Percentiles rank a stretch among this genome's conserved stretches.
phyloP scores from a whole-genome alignment of 306 rosid genomes.

The Luffa aegyptiaca region DNA sequence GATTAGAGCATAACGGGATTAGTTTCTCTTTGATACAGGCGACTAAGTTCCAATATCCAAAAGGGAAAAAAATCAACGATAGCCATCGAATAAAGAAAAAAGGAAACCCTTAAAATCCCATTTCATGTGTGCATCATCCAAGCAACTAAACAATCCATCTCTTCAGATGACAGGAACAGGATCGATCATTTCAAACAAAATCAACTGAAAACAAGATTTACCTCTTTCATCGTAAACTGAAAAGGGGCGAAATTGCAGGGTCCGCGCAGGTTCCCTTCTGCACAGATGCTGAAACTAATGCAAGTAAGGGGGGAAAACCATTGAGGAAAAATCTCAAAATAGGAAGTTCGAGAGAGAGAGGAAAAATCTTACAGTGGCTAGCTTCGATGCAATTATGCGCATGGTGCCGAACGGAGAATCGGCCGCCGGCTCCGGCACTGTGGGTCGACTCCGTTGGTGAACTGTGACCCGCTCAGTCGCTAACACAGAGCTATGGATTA shows the following conservation, averaged over 20 bases:
- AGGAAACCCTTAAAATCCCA: background rate
- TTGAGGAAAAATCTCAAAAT: background rate
- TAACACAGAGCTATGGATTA: background rate
- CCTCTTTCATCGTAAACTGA: slow-evolving; percentile 45
- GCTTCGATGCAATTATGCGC: slow-evolving; percentile 44
- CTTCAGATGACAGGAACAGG: background rate
- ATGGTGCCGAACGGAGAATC: slow-evolving; percentile 17
- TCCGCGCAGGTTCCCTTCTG: slow-evolving; percentile 32
- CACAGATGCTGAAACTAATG: slow-evolving; percentile 31
- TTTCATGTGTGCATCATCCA: background rate
- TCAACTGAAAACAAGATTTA: background rate
- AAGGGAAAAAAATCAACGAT: background rate
- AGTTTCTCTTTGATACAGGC: background rate
- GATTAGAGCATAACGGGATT: background rate
- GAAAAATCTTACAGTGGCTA: slow-evolving; percentile 28
- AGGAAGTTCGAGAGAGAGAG: background rate
- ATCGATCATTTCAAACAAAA: background rate
- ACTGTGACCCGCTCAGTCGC: background rate
- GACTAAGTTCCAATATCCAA: background rate
- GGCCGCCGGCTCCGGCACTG: background rate
- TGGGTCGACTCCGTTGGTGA: background rate
- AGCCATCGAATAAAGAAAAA: background rate
- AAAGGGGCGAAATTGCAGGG: slow-evolving; percentile 34
- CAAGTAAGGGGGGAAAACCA: background rate
- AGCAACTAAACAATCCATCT: background rate